Base-by-base conservation (phyloP, 2,329 filamentous ascomycete genomes). In the Ophiocordyceps robertsii region DNA sequence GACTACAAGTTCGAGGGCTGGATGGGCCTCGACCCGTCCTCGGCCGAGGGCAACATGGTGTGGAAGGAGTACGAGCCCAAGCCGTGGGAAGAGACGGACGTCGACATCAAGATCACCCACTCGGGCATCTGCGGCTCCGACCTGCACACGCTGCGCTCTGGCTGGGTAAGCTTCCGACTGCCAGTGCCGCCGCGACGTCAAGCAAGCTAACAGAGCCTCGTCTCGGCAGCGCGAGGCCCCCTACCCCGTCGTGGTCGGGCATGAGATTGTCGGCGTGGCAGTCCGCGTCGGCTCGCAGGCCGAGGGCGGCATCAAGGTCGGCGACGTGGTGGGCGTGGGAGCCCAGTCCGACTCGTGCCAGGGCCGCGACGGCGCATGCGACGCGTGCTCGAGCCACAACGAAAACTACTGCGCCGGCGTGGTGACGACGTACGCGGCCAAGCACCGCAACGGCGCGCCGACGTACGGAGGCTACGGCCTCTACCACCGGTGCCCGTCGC, bases 81-180 rank as follows among this genome's bases (percentile, higher is more conserved):
- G 65, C 59, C 63, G n/a, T 82, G 76, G 72, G 71, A 77, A 37
- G 78, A 82, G 55, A 72, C 68, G 24, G 77, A 82, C 47, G 60
- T 84, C 42, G 79, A 83, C 53, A 78, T 84, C 50, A 66, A 73
- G 53, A 62, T 84, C 48, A 72, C 74, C 3, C 77, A 82, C 62
- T 82, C 77, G 52, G 78, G 79, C 46, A 70, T 83, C 48, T 83
- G 79, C 54, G 78, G 75, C 43, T 72, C 70, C 0, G 77, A 82
- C 48, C 40, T 80, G 31, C 76, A 82, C 59, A 70, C 64, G 5
- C 62, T 81, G 4, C 65, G 69, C 32, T 73, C 71, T 2, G 76
- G 70, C 38, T 75, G 72, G 72, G 60, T 51, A 41, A 49, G 58
- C 44, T n/a, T 29, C n/a, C n/a, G n/a, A n/a, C n/a, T n/a, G n/a